Evolutionary conservation across 768 basidiomycete genomes (phyloP).

Genomic region (Piloderma croceum): DNA sequence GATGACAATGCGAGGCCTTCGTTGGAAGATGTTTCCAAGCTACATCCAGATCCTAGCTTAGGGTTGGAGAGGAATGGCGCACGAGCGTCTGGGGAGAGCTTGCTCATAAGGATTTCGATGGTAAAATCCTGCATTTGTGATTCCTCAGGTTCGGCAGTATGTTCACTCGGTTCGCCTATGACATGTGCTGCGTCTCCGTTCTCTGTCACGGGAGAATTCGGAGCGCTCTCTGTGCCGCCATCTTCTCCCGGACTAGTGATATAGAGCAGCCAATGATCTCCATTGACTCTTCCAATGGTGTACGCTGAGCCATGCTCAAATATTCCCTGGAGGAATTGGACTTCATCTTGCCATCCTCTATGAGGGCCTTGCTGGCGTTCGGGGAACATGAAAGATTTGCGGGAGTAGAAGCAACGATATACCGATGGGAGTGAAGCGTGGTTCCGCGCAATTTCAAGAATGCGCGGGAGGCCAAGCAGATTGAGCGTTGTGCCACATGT

Average conservation of each 20-base stretch:
- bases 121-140: constrained; percentile 69
- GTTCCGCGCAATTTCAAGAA: constrained; percentile 84
- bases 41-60: constrained; percentile 23
- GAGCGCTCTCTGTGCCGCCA: constrained; percentile 18
- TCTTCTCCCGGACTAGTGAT: constrained; percentile 58
- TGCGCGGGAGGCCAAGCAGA: constrained; percentile 88
- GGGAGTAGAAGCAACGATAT: constrained; percentile 93
- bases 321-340: constrained; percentile 84
- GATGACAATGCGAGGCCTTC: constrained; percentile 61
- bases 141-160: constrained; percentile 11
- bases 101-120: constrained; percentile 97
- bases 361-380: constrained; percentile 93
- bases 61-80: constrained; percentile 65
- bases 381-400: constrained; percentile 99
- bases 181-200: constrained; percentile 13
- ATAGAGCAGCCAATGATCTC: constrained; percentile 98
- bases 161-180: constrained; percentile 12
- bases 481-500: constrained; percentile 99
- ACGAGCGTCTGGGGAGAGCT: constrained; percentile 71
- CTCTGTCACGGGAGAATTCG: constrained; percentile 10
- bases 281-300: constrained; percentile 95
- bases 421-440: constrained; percentile 65
- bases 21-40: constrained; percentile 37
- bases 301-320: constrained; percentile 90
- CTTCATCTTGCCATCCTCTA: constrained; percentile 89